Base-by-base conservation (phyloP, 495 filamentous ascomycete genomes). In the Trichoderma orchidacearum region DNA sequence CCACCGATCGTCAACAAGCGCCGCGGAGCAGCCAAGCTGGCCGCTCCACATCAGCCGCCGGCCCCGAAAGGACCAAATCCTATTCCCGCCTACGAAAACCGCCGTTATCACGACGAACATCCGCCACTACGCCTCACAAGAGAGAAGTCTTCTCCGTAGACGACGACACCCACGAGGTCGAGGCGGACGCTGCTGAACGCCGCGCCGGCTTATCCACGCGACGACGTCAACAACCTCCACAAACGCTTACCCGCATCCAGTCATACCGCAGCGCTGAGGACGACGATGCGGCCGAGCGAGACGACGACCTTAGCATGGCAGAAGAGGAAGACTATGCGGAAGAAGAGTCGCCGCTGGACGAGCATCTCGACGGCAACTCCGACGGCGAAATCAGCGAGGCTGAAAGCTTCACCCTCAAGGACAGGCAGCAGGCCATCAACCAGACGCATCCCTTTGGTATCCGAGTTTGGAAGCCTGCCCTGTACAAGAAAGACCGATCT, bases 361-460 rank as follows among this genome's bases (percentile, higher is more conserved):
- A 25, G 15, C 53, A 68, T 25, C 74, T 72, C 5, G 79, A 83
- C 18, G 75, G 79, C 30, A 82, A 85, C 17, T 81, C 76, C 13
- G 82, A 75, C n/a, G 75, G 70, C 36, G 78, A 79, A 45, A 59
- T 82, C 28, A 90, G 87, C 64, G 88, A 90, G 60, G 84, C 86
- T 6, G 90, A 87, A 65, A 93, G 88, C 68, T 87, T 87, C 67
- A 87, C 84, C 34, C 73, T 87, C 56, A 94, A 95, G 72, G 93
- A 97, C 66, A 85, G 92, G 34, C 93, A 99, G 70, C 85, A 95
- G 68, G 93, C 93, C 53, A 99, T 99, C 71, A 99, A 99, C 71
- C 85, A 95, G 68, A 99, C 93, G 0, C 93, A 99, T 74, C 93
- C 93, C 0, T 99, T 99, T 62, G 93, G 93, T 69, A 97, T 99